Conservation (phyloP, 2,329 filamentous ascomycete species). For the Calonectria pauciramosa region DNA sequence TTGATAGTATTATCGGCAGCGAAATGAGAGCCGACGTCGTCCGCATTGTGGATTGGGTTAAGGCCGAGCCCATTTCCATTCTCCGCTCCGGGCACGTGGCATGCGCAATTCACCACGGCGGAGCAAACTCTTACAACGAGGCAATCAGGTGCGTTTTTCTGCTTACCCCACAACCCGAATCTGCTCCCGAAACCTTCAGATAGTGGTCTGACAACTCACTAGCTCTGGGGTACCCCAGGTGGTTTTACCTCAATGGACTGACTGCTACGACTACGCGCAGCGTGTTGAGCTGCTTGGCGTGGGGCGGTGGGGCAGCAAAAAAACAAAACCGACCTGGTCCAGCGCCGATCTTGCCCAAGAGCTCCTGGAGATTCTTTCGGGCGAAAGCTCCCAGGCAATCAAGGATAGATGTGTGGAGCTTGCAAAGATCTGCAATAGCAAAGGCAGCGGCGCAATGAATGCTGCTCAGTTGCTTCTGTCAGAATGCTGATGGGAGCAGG, state of each 20-base stretch:
- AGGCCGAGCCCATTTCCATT: slow-evolving; percentile 53
- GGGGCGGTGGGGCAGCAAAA: slow-evolving; percentile 48
- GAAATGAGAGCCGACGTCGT: slow-evolving; percentile 49
- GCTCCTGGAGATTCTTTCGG: neutral
- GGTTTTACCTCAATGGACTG: slow-evolving; percentile 59
- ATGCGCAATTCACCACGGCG: slow-evolving; percentile 61
- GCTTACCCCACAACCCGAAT: neutral
- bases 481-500: neutral
- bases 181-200: neutral
- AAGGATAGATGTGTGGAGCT: neutral
- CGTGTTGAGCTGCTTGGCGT: slow-evolving; percentile 60
- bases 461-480: slow-evolving; percentile 10
- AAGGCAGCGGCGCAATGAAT: slow-evolving; percentile 4
- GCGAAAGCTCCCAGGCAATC: slow-evolving; percentile 3
- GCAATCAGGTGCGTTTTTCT: slow-evolving; percentile 49
- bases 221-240: slow-evolving; percentile 62
- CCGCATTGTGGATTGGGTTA: slow-evolving; percentile 57
- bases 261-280: slow-evolving; percentile 62
- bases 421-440: slow-evolving; percentile 1
- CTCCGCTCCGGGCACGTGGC: slow-evolving; percentile 54
- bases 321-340: slow-evolving; percentile 41
- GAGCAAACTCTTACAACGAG: slow-evolving; percentile 59
- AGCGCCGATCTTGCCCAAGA: slow-evolving; percentile 13
- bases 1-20: slow-evolving; percentile 40
- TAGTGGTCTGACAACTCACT: slow-evolving; percentile 3